These are phyloP conservation scores for Eutrema japonicum DNA, from an alignment of 345 rosid species.

Conservation along the genomic window DNA sequence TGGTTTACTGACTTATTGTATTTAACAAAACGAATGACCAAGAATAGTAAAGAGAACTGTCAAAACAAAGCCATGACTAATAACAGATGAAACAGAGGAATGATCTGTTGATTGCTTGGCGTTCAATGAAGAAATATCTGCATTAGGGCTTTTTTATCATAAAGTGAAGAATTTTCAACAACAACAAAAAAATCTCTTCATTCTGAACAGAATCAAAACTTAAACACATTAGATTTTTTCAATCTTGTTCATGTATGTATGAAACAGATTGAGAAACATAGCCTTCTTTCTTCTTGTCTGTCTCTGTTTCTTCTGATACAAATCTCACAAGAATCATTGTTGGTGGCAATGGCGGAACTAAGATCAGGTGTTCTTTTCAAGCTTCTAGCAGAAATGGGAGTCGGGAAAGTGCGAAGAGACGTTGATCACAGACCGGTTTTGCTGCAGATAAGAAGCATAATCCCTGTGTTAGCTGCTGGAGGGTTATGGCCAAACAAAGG, in stretches of 20 bases:
- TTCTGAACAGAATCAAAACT: conserved; percentile 12
- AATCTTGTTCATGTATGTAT: conserved; percentile 21
- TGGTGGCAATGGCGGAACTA: conserved; percentile 51
- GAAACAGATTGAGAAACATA: conserved; percentile 30
- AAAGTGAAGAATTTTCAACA: neutral
- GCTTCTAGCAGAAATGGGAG: conserved; percentile 59
- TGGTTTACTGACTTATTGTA: conserved; percentile 5
- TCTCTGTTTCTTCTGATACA: conserved; percentile 16
- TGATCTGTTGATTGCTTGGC: conserved; percentile 14
- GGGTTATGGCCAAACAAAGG: conserved; percentile 83
- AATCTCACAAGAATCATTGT: conserved; percentile 4
- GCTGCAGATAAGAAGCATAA: conserved; percentile 71
- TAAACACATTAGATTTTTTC: conserved; percentile 14
- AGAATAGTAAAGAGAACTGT: conserved; percentile 39
- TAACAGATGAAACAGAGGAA: conserved; percentile 21
- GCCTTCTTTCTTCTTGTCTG: neutral
- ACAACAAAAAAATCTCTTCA: neutral
- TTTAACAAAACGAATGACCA: conserved; percentile 22
- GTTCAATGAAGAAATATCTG: conserved; percentile 4
- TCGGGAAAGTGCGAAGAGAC: conserved; percentile 42
- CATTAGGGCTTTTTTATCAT: conserved; percentile 27
- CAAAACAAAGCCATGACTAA: conserved; percentile 21
- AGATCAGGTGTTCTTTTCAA: conserved; percentile 61
- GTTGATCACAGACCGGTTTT: conserved; percentile 49
- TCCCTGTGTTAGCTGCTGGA: conserved; percentile 68